phyloP scores from a whole-genome alignment of 163 green algal genomes.

The Chlorella variabilis region DNA sequence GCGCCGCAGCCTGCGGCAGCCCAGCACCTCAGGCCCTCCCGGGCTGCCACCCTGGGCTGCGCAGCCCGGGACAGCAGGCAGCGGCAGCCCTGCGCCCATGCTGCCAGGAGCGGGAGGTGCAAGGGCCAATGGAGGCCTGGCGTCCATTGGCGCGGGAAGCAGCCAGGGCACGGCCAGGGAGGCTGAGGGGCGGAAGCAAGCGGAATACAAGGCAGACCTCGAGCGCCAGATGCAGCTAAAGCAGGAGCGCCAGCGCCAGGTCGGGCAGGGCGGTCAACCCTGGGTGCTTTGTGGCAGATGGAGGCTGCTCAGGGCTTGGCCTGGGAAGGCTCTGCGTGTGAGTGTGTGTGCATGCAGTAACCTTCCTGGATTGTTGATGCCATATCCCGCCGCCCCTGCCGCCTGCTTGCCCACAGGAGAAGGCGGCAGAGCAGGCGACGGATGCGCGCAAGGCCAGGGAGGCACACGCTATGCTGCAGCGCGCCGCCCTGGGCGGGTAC shows the following conservation, averaged over 20 bases:
- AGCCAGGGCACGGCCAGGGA: not conserved
- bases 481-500: not conserved
- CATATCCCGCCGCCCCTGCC: too few relatives aligned
- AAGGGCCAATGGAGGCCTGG: too few relatives aligned
- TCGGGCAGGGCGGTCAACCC: not conserved
- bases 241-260: slow-evolving; percentile 11
- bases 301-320: too few relatives aligned
- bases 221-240: not conserved
- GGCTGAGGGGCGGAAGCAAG: not conserved
- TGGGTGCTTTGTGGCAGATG: too few relatives aligned
- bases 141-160: not conserved
- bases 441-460: slow-evolving; percentile 4
- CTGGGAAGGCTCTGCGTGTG: too few relatives aligned
- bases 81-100: too few relatives aligned
- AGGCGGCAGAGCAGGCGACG: slow-evolving; percentile 3
- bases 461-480: not conserved
- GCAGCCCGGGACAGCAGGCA: too few relatives aligned
- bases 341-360: too few relatives aligned
- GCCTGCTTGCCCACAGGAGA: too few relatives aligned
- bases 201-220: slow-evolving; percentile 18
- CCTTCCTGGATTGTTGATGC: too few relatives aligned
- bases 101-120: too few relatives aligned
- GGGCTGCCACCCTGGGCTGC: not conserved
- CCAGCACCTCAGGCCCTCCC: not conserved
- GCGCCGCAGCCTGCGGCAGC: not conserved